A percentile compares a stretch with the other conserved stretches of the same genome.
These are phyloP conservation scores for Aspergillus uvarum DNA, from an alignment of 2,329 filamentous ascomycete genomes.

Conservation along the genomic window DNA sequence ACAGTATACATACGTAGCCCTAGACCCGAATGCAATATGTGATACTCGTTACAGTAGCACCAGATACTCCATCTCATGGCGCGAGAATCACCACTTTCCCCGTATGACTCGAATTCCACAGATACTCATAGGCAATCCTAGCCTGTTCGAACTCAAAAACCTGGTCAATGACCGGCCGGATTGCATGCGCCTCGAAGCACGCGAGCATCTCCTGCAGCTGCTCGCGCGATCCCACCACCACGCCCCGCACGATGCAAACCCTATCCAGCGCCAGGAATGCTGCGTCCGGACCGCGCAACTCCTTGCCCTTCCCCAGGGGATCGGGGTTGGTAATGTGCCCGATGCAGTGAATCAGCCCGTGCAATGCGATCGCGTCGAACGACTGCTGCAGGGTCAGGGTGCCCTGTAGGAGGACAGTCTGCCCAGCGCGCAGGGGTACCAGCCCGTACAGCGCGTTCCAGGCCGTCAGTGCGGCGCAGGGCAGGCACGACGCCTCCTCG, in stretches of 20 bases:
- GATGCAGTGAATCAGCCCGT: slow-evolving; percentile 49
- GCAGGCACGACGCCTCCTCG: slow-evolving; percentile 12
- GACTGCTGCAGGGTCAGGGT: slow-evolving; percentile 54
- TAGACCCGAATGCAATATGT: too few relatives aligned
- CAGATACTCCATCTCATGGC: too few relatives aligned
- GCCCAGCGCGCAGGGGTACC: slow-evolving; percentile 1
- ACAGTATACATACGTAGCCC: too few relatives aligned
- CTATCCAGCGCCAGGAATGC: slow-evolving; percentile 35
- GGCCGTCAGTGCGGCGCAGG: slow-evolving; percentile 13
- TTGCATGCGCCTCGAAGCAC: slow-evolving; percentile 50
- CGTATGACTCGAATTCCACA: slow-evolving; percentile 49
- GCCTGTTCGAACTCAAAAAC: slow-evolving; percentile 50
- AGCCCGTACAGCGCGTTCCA: slow-evolving; percentile 11
- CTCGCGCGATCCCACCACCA: slow-evolving; percentile 51
- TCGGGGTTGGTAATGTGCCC: slow-evolving; percentile 28
- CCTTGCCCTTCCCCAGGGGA: slow-evolving; percentile 1
- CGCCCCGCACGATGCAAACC: slow-evolving; percentile 51
- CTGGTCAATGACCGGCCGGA: slow-evolving; percentile 38
- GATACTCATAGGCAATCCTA: slow-evolving; percentile 51
- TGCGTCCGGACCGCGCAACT: slow-evolving; percentile 6
- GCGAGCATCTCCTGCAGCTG: slow-evolving; percentile 56
- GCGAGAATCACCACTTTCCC: slow-evolving; percentile 48
- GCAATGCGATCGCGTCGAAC: slow-evolving; percentile 45
- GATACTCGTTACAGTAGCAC: too few relatives aligned
- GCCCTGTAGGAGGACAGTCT: slow-evolving; percentile 11